Evolutionary conservation across 2,329 filamentous ascomycete species (phyloP), one percentile per base, ranked within the genome.

Genomic region (Ascocoryne sarcoides): DNA sequence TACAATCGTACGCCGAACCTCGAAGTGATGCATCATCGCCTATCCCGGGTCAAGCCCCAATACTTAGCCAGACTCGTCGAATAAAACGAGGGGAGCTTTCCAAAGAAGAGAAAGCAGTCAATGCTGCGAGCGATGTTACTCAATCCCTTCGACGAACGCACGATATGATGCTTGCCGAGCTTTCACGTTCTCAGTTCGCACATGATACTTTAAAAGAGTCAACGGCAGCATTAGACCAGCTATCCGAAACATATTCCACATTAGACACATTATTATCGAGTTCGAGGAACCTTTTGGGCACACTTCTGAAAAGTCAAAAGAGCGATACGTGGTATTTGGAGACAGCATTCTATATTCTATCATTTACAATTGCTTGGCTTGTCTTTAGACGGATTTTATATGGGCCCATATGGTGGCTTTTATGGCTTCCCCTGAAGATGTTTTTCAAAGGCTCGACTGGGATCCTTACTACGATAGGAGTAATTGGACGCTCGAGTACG

Each of bases 271-370:
- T 95, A 57, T 71, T 98, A 28, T 70, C 75, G 2, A 83, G 76
- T 42, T 89, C 84, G 33, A 75, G 76, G 49, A 80, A 79, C 40
- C 68, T 98, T 14, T 75, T 95, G 5, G 77, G 78, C 5, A 86
- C 85, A 14, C 68, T 98, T 33, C 66, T 96, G 34, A 77, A 78
- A 46, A 92, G 85, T 48, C 87, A 93, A 59, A 98, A 98, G 70
- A 92, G 83, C 50, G 92, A 98, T 60, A 95, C 89, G 2, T 98
- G 92, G 92, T 98, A 98, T 60, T 74, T 98, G 23, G 84, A 92
- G 63, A 93, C 85, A 28, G 79, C 89, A 2, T 79, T 96, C 50
- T 93, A 89, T 59, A 71, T 95, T 52, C 73, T 96, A 12, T 57
- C 83, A 16, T 75, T 66, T 4, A 95, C 88, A 1, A 78, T 89